phyloP scores from a whole-genome alignment of 1,284 basidiomycete species.

The Sporisorium graminicola region DNA sequence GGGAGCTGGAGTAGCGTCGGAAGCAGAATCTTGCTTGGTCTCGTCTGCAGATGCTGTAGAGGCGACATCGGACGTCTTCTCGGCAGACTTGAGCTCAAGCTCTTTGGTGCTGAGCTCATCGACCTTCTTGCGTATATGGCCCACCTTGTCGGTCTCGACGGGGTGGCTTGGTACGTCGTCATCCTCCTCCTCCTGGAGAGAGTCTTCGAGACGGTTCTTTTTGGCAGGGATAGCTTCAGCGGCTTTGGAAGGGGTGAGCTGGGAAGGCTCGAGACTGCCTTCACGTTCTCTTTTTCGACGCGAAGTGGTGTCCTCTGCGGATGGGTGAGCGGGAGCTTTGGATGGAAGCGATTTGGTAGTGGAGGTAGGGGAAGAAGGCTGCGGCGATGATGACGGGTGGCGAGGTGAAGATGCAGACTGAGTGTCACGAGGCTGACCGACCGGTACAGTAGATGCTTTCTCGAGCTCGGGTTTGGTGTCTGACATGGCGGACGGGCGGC shows the following conservation, averaged over 20 bases:
- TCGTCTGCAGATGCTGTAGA: not conserved
- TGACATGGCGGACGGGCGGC: conserved; percentile 21
- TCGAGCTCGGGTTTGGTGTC: conserved; percentile 14
- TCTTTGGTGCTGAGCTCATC: conserved; percentile 53
- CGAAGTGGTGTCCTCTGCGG: conserved; percentile 33
- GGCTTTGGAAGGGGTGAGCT: conserved; percentile 23
- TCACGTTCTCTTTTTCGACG: conserved; percentile 60
- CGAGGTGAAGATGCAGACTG: conserved; percentile 18
- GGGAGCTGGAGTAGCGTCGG: not conserved
- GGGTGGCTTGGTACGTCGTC: not conserved
- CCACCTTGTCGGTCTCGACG: conserved; percentile 57
- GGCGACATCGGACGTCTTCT: not conserved
- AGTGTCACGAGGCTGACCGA: conserved; percentile 14
- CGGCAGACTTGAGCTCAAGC: conserved; percentile 29
- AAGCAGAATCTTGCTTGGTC: not conserved
- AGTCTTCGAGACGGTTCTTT: conserved; percentile 58
- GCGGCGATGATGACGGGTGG: conserved; percentile 19
- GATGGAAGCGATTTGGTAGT: conserved; percentile 16
- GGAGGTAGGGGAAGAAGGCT: conserved; percentile 16
- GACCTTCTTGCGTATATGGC: conserved; percentile 61
- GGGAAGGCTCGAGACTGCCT: conserved; percentile 57
- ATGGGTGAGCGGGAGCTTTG: conserved; percentile 17
- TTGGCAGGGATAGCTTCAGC: conserved; percentile 55
- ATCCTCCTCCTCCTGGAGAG: conserved; percentile 34
- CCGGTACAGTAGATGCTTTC: conserved; percentile 4